Evolutionary conservation across 257 asterid species (phyloP), one percentile per base, ranked within the genome.

Genomic region (Nicotiana tabacum): DNA sequence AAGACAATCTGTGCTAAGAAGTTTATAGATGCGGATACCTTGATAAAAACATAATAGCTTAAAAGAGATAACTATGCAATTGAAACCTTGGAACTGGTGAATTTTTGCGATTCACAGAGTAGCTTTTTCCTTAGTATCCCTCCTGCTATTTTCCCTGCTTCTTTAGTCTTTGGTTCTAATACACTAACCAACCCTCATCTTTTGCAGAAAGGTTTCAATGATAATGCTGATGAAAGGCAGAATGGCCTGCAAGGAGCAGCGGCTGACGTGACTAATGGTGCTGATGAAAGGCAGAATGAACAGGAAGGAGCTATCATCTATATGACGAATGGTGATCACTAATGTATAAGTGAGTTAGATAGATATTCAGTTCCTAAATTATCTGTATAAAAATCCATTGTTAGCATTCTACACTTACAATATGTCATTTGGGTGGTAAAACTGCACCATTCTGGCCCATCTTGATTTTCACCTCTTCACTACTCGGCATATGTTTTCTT

Each of bases 151-250:
- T 72, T 24, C 61, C 33, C 64, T 27, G 9, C 21, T 76, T 7
- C 0, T 37, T 48, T 51, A 48, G 64, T 74, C 62, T 15, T 39
- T 7, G 80, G 43, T 76, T 51, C 80, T 51, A 51, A 76, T 37
- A 29, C 62, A 76, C 80, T 21, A 15, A 51, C 64, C 64, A 29
- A 51, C 48, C 3, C 37, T 72, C 37, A 11, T 67, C 3, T 82
- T 81, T 84, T 86, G 90, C 91, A 93, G 95, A 85, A 91, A 16
- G 61, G 60, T 33, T 35, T 77, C 9, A 35, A 80, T 27, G 82
- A 66, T 30, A 33, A 24, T 35, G 87, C 83, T 67, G 84, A 84
- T 29, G 57, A 48, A 33, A 87, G 37, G 9, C 56, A 87, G 83
- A 83, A 80, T 58, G 86, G 24, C 82, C 82, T 43, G 83, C 90